Conservation (phyloP, 1,284 basidiomycete genomes). For the Apiotrichum veenhuisii region DNA sequence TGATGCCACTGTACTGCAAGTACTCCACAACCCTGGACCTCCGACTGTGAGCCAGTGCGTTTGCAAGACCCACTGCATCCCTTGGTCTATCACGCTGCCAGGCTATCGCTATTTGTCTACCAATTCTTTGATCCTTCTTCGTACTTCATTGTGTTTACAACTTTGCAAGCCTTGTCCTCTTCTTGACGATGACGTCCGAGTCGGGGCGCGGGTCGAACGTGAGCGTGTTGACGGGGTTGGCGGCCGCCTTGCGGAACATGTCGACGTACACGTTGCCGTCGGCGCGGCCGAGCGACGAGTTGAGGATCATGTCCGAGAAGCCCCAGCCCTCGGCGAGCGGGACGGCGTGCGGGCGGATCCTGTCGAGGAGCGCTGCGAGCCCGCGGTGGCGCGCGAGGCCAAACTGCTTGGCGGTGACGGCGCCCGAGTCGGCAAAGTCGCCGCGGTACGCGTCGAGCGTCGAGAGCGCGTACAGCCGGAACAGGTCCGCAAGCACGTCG, state of each 20-base stretch:
- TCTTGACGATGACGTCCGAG: neutral
- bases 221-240: constrained; percentile 18
- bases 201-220: constrained; percentile 12
- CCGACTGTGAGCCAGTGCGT: too few relatives aligned
- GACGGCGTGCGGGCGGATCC: constrained; percentile 20
- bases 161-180: neutral
- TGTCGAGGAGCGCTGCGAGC: constrained; percentile 1
- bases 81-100: too few relatives aligned
- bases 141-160: neutral
- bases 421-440: constrained; percentile 53
- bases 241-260: constrained; percentile 48
- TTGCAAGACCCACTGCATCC: too few relatives aligned
- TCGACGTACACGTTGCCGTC: constrained; percentile 52
- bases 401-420: constrained; percentile 39
- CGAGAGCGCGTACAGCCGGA: constrained; percentile 49
- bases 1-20: too few relatives aligned
- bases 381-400: constrained; percentile 8
- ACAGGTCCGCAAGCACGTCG: constrained; percentile 42
- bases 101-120: too few relatives aligned
- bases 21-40: too few relatives aligned
- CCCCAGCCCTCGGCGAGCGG: constrained; percentile 56
- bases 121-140: neutral
- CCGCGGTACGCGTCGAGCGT: constrained; percentile 50
- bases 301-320: constrained; percentile 56
- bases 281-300: constrained; percentile 55